Evolutionary conservation across 768 basidiomycete species (phyloP), one percentile per base, ranked within the genome.

Genomic region (Termitomyces sp.): DNA sequence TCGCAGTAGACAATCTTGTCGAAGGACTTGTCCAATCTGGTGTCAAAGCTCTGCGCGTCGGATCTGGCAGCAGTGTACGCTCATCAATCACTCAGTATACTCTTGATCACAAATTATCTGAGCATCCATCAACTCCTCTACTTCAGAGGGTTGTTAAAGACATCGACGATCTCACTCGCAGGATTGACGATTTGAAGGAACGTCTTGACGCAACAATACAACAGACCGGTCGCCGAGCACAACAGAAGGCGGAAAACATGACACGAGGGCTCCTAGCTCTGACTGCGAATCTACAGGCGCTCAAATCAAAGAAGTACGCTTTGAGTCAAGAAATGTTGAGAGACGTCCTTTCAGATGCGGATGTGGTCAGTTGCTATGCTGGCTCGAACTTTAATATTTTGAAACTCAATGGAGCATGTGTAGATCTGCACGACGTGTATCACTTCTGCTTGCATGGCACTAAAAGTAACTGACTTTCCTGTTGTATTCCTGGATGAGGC

Each of bases 401-500:
- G 32, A 61, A 45, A 50, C 50, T 29, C 52, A 62, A 56, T 59
- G 36, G 59, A 37, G 46, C 59, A 42, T 32, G 56, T 7, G n/a
- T 66, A 90, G 87, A 86, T 95, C 59, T 95, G 94, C 71, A 92
- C 94, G 12, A 96, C 94, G 3, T 94, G 92, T 70, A 84, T 96
- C 54, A 88, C 91, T 0, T 84, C 92, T 14, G 91, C 87, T 10
- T 86, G 84, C 25, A 71, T 74, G 20, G 79, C 84, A 0, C 74
- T 95, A 57, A 84, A 85, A 61, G 82, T 88, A 7, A 79, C 86
- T 17, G 96, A 97, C 70, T 96, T 97, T 69, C 95, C 95, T 3
- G 84, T 96, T 37, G 94, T 97, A 2, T 95, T 96, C 68, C 74
- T 97, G 14, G 96, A 98, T 69, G 95, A 98, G 73, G 96, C 96